Evolutionary conservation across 176 grass and related monocot genomes (phyloP), one percentile per base, ranked within the genome.

Genomic region (Cenchrus purpureus): DNA sequence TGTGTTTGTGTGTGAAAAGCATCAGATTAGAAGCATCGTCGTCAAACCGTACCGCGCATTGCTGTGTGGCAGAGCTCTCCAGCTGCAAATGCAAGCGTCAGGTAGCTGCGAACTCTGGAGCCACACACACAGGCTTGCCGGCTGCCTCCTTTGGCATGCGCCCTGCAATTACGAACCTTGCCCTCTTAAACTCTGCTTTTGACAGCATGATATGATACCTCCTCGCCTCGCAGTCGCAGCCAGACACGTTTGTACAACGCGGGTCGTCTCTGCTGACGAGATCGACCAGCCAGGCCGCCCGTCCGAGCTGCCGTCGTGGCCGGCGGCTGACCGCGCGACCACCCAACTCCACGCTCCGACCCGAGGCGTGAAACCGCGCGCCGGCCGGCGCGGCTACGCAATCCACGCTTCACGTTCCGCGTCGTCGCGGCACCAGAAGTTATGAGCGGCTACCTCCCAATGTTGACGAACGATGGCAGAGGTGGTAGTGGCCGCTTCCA

Each of bases 281-380:
- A 37, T 37, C 37, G 37, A 25, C 46, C 22, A 11, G 3, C 56
- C 55, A 19, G 56, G 57, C 58, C 58, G 17, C 0, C 55, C 6
- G 64, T 37, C 37, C 50, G 14, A 15, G 11, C 73, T 5, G 29
- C 22, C 88, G 46, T 76, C 82, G 84, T 80, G 63, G 54, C 43
- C 50, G 59, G 13, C 57, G 78, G 55, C 50, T 77, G 62, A 54
- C 66, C 79, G 61, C 16, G 55, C 25, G 76, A 19, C 29, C 25
- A 60, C 15, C 53, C 55, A 29, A 9, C 45, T 19, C 8, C 48
- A n/a, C 15, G 8, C 48, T 50, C 12, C 19, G 12, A 70, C 29
- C 11, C 29, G 42, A 70, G 43, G 52, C 87, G 51, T 66, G 87
- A 69, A 76, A 76, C 68, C n/a, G n/a, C n/a, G n/a, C n/a, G 37